Conservation (phyloP, 345 rosid genomes). For the Cardamine chenopodiifolia region DNA sequence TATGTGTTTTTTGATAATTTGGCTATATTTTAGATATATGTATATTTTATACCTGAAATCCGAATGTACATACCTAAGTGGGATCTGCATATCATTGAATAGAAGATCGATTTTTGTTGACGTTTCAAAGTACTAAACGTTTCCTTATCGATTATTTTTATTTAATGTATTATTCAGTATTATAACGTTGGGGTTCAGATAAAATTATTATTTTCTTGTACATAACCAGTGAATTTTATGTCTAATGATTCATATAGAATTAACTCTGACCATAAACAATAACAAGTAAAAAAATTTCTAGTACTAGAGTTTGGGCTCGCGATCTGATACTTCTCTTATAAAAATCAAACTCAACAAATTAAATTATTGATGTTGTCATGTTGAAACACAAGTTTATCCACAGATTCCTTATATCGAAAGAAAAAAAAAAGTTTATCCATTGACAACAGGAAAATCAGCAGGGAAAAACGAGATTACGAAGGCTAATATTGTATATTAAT, state of each 20-base stretch:
- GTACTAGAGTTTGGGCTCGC: not conserved
- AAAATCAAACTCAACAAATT: not conserved
- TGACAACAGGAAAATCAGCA: not conserved
- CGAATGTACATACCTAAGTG: too few relatives aligned
- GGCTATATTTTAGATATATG: too few relatives aligned
- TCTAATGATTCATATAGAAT: not conserved
- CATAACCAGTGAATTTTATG: not conserved
- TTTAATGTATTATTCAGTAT: not conserved
- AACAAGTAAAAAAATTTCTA: too few relatives aligned
- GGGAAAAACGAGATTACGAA: not conserved
- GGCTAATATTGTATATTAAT: conserved; percentile 12
- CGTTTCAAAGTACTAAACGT: not conserved
- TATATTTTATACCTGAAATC: too few relatives aligned
- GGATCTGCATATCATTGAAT: conserved; percentile 17
- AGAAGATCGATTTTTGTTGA: not conserved
- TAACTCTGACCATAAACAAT: not conserved
- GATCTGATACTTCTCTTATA: not conserved
- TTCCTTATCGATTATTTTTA: not conserved
- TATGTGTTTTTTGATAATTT: too few relatives aligned
- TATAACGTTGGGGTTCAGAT: not conserved
- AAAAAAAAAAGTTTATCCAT: not conserved
- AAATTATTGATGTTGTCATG: not conserved
- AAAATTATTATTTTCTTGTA: not conserved
- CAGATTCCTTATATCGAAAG: not conserved
- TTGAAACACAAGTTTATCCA: not conserved